Conservation (phyloP, 352 stramenopile species). For the Phytophthora rubi region DNA sequence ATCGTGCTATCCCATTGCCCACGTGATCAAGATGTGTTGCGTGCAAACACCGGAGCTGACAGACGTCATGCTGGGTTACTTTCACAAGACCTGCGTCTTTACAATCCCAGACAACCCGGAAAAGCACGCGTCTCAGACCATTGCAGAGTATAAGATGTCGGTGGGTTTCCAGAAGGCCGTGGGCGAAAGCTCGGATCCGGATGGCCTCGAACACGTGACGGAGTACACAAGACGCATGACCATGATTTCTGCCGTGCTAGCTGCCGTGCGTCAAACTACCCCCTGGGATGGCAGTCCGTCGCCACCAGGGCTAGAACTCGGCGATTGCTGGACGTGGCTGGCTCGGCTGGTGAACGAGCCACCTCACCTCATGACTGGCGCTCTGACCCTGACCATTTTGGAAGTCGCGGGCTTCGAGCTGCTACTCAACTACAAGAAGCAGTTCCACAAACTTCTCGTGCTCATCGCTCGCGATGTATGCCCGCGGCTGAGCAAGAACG, state of each 20-base stretch:
- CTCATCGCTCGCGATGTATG: constrained; percentile 72
- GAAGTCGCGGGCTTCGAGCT: constrained; percentile 82
- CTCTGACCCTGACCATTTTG: constrained; percentile 75
- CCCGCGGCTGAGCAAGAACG: constrained; percentile 71
- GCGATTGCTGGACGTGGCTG: constrained; percentile 78
- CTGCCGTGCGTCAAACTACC: constrained; percentile 72
- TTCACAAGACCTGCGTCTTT: constrained; percentile 78
- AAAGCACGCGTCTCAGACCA: constrained; percentile 58
- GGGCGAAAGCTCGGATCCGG: constrained; percentile 59
- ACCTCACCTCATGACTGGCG: constrained; percentile 74
- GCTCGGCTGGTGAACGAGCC: constrained; percentile 72
- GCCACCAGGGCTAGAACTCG: constrained; percentile 58
- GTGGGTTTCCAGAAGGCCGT: constrained; percentile 74
- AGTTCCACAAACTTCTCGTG: constrained; percentile 82
- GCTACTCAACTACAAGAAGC: constrained; percentile 63
- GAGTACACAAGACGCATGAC: constrained; percentile 85
- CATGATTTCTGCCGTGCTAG: constrained; percentile 74
- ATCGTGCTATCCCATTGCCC: constrained; percentile 70
- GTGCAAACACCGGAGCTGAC: constrained; percentile 75
- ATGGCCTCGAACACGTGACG: constrained; percentile 75
- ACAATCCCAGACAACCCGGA: constrained; percentile 68
- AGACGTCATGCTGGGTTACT: constrained; percentile 73
- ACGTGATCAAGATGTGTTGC: constrained; percentile 84
- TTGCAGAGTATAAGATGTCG: constrained; percentile 71
- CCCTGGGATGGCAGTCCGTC: constrained; percentile 65